Evolutionary conservation across 352 stramenopile species (phyloP), one percentile per base, ranked within the genome.

Genomic region (Aphanomyces cochlioides): DNA sequence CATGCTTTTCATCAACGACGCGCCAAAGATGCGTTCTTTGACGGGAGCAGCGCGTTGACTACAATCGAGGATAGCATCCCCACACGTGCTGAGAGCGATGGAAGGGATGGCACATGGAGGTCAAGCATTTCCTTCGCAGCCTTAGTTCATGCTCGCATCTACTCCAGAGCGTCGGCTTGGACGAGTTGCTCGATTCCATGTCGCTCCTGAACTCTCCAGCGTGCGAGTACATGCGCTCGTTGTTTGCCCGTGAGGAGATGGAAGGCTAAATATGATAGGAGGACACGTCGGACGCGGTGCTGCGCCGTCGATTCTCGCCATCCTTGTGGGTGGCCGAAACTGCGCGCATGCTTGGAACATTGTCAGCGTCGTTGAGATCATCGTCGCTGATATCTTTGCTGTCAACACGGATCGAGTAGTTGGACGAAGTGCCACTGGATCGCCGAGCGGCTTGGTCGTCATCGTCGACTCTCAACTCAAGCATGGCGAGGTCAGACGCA

Each of bases 211-310:
- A 5, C 48, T 70, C 17, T 47, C 59, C 2, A 37, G 47, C 15
- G 3, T 15, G 19, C 45, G 40, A n/a, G 64, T 70, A 54, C n/a
- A 10, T n/a, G 4, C 28, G 28, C 28, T 28, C 28, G 28, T 28
- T 28, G 28, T 28, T 28, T 28, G 28, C 28, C 2, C 2, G 28
- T 28, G 28, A 28, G 28, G 28, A 28, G 2, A 28, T 28, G 28
- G 28, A 28, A 28, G 28, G 28, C 28, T 61, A 61, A 39, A 61
- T 61, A 39, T 61, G 54, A 61, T 61, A 61, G 28, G 54, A 61
- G 28, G 54, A 61, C 15, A 61, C 5, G 54, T 61, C 54, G 15
- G 54, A 61, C 5, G 19, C 19, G 19, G 36, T 15, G n/a, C 54
- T 61, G 54, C 54, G 19, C 28, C 17, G 17, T 37, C 54, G 54